Percentiles rank a stretch among this genome's conserved stretches.
Evolutionary conservation across 2,329 filamentous ascomycete genomes (phyloP).

Genomic region (Paecilomyces variotii): DNA sequence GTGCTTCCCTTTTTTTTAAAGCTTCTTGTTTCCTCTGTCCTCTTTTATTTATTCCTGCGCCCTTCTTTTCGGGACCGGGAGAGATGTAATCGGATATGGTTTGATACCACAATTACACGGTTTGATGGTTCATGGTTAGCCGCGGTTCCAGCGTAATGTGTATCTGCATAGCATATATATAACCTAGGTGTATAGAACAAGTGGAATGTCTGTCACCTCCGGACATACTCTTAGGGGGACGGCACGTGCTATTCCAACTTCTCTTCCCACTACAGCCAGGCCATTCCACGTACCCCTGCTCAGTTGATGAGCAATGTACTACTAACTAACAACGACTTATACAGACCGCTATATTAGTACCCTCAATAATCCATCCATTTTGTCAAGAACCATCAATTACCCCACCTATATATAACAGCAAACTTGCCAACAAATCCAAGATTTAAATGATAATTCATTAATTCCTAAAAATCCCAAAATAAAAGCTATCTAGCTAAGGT

Average conservation of each 20-base stretch:
- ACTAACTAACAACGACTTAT: too few species aligned
- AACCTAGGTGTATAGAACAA: too few species aligned
- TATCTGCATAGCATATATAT: background rate
- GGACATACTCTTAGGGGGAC: background rate
- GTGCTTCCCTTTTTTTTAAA: background rate
- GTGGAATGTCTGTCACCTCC: background rate
- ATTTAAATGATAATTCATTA: too few species aligned
- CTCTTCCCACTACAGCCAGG: too few species aligned
- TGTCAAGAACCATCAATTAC: too few species aligned
- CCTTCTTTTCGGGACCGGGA: background rate
- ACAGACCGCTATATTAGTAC: too few species aligned
- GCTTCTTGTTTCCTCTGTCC: background rate
- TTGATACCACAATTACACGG: slow-evolving; percentile 3
- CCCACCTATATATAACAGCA: too few species aligned
- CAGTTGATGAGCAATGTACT: too few species aligned
- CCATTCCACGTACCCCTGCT: too few species aligned
- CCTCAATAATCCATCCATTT: too few species aligned
- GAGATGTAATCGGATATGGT: slow-evolving; percentile 1
- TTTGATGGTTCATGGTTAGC: background rate
- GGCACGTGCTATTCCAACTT: too few species aligned
- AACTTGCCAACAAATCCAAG: too few species aligned
- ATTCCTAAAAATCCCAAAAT: background rate
- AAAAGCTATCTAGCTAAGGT: background rate
- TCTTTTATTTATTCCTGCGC: background rate
- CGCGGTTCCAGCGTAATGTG: background rate